Base-by-base conservation (phyloP, 2,329 filamentous ascomycete genomes). In the Mariannaea elegans region DNA sequence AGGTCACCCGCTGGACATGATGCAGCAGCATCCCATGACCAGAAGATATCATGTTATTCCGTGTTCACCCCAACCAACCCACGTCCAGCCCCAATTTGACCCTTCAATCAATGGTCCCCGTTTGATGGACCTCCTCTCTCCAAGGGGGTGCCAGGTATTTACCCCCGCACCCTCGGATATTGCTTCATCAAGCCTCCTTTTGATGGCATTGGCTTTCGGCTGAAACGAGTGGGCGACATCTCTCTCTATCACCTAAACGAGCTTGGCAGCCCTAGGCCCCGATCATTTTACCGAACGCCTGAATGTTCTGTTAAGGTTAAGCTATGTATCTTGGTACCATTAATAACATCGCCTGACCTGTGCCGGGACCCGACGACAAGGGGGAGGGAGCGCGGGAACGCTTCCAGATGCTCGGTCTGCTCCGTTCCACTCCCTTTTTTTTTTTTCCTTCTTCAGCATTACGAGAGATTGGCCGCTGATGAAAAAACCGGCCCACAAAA, bases 161-260 rank as follows among this genome's bases (percentile, higher is more conserved):
- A n/a, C n/a, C n/a, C n/a, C n/a, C 31, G 38, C 49, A 31, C 36
- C 48, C 48, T 19, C 51, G 51, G 51, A 47, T 42, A 55, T 55
- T 48, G 21, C 52, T 47, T 13, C 23, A 27, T 54, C 29, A 54
- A 31, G 16, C 23, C 19, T 16, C 13, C 29, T 24, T 36, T 36
- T n/a, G 6, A 36, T 36, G 32, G 32, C 32, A 36, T 36, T 36
- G 32, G 14, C 32, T 34, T 42, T 16, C 23, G 18, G 31, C 21
- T 54, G 49, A 53, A 54, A 46, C 50, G 14, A 44, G 21, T 44
- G 41, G 41, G 19, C 24, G 41, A 7, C 41, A 44, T 27, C 19
- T 23, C 13, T 44, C 21, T 27, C 41, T 41, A 19, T 19, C 38
- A 19, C 38, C 38, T 42, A 42, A 42, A 16, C 38, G 38, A 42